These are phyloP conservation scores for Blastocladiella britannica DNA, from an alignment of 192 early-diverging fungal genomes.

Conservation along the genomic window DNA sequence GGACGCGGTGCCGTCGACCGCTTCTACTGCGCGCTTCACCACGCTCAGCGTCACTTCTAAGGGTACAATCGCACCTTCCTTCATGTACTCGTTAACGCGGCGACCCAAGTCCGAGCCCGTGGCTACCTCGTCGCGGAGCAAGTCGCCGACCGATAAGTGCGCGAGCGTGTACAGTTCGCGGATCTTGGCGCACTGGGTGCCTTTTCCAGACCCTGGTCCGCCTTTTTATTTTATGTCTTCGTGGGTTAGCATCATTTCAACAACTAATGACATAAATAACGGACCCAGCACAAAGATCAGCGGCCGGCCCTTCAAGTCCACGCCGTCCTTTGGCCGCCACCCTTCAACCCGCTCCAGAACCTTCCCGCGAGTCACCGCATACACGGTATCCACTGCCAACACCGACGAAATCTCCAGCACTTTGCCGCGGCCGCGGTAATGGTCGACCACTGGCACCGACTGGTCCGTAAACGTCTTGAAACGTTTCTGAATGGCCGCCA, in stretches of 20 bases:
- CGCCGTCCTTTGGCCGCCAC: background rate
- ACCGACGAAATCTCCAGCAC: constrained; percentile 15
- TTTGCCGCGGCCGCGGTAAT: background rate
- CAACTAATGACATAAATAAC: no score
- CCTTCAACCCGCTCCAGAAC: constrained; percentile 2
- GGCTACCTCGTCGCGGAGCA: constrained; percentile 14
- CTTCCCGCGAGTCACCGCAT: constrained; percentile 8
- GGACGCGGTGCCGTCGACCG: background rate
- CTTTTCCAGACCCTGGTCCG: constrained; percentile 23
- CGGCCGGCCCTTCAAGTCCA: constrained; percentile 5
- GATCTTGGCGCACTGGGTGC: constrained; percentile 9
- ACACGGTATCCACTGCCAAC: constrained; percentile 13
- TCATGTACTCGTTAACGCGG: constrained; percentile 9
- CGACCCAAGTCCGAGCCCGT: constrained; percentile 7
- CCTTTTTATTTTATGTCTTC: constrained; percentile 7
- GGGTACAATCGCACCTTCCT: constrained; percentile 7
- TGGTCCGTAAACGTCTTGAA: constrained; percentile 14
- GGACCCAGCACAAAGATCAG: constrained; percentile 19
- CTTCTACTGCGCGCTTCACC: constrained; percentile 4
- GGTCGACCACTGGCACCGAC: background rate
- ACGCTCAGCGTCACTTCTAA: constrained; percentile 5
- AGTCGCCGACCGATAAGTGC: constrained; percentile 7
- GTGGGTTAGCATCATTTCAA: no score
- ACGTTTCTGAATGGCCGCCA: constrained; percentile 29
- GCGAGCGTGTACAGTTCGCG: constrained; percentile 1